These are phyloP conservation scores for Amylostereum chailletii DNA, from an alignment of 1,284 basidiomycete species.

Conservation along the genomic window DNA sequence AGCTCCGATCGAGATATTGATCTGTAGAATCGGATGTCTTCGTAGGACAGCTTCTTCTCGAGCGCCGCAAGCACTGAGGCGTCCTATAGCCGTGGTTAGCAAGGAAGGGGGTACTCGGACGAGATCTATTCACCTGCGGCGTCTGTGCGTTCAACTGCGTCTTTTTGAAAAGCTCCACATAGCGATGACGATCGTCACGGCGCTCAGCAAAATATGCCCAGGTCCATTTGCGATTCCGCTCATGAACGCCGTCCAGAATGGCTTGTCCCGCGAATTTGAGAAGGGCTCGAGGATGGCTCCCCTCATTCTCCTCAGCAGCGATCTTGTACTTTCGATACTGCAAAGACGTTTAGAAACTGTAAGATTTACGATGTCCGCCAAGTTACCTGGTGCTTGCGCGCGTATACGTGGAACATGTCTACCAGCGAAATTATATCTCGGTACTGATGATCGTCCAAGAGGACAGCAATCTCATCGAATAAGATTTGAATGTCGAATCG, in stretches of 20 bases:
- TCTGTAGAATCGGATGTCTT: conserved; percentile 96
- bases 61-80: conserved; percentile 51
- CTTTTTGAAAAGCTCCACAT: conserved; percentile 86
- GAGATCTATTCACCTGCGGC: conserved; percentile 31
- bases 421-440: conserved; percentile 89
- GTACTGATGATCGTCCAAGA: conserved; percentile 93
- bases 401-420: conserved; percentile 97
- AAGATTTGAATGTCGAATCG: conserved; percentile 85
- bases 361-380: not conserved
- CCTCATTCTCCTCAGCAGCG: conserved; percentile 47
- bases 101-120: not conserved
- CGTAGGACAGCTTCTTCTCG: conserved; percentile 83
- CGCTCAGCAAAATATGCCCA: conserved; percentile 91
- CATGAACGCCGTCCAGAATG: conserved; percentile 82
- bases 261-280: conserved; percentile 79
- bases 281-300: conserved; percentile 66
- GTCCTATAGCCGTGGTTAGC: conserved; percentile 41
- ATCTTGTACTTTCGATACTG: conserved; percentile 83
- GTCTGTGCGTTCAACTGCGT: conserved; percentile 50
- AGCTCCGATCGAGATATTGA: conserved; percentile 90
- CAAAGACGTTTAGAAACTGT: conserved; percentile 5
- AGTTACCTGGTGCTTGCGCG: conserved; percentile 80
- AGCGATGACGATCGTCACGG: conserved; percentile 77
- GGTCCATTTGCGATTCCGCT: conserved; percentile 81
- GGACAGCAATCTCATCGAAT: conserved; percentile 93